These are phyloP conservation scores for Lachancea fermentati DNA, from an alignment of 805 yeast species.

Conservation along the genomic window DNA sequence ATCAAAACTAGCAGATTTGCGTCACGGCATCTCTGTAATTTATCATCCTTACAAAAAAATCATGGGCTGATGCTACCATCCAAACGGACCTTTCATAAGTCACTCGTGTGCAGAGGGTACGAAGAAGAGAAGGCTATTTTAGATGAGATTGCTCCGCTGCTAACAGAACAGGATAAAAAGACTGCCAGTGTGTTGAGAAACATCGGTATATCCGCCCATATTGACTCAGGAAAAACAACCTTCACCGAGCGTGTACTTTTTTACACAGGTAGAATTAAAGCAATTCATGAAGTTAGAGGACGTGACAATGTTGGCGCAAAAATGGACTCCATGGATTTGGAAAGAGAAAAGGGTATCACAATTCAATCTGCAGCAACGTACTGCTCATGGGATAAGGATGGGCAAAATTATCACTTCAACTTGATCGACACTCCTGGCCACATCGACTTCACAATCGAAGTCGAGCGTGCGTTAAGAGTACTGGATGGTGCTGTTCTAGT, in stretches of 20 bases:
- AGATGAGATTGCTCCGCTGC: constrained; percentile 46
- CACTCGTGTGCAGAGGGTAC: constrained; percentile 38
- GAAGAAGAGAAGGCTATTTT: constrained; percentile 70
- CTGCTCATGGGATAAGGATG: constrained; percentile 87
- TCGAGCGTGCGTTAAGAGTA: constrained; percentile 96
- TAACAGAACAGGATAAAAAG: constrained; percentile 47
- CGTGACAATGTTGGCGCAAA: constrained; percentile 97
- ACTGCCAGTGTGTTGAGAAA: constrained; percentile 68
- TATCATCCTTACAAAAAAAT: not conserved
- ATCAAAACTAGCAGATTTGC: not conserved
- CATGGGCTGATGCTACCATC: not conserved
- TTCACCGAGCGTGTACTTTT: constrained; percentile 95
- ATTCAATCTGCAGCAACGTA: constrained; percentile 98
- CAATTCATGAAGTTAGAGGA: constrained; percentile 95
- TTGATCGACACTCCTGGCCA: constrained; percentile 98
- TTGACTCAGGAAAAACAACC: constrained; percentile 97
- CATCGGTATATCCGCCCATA: constrained; percentile 97
- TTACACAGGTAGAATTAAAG: constrained; percentile 95
- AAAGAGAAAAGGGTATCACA: constrained; percentile 97
- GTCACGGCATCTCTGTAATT: not conserved
- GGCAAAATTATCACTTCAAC: constrained; percentile 73
- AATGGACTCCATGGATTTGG: constrained; percentile 99
- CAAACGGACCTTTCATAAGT: constrained; percentile 32
- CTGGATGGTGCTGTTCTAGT: constrained; percentile 97
- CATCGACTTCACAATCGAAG: constrained; percentile 97